Evolutionary conservation across 176 grass and related monocot genomes (phyloP).

Genomic region (Musa beccarii): DNA sequence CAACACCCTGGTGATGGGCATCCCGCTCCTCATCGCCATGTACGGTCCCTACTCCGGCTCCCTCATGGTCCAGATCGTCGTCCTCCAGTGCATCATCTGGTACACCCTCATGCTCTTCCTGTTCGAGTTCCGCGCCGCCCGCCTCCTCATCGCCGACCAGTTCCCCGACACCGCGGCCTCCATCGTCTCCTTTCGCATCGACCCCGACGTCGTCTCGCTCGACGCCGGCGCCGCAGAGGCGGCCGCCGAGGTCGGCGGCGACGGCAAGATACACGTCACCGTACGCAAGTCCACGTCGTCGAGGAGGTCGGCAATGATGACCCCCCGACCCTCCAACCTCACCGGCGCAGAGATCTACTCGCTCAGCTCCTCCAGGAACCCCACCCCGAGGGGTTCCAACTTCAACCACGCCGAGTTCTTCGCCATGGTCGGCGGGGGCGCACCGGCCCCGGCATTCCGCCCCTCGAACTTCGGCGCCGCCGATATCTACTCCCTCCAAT

Average conservation of each 20-base stretch:
- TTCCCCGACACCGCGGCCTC: constrained; percentile 16
- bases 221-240: constrained; percentile 2
- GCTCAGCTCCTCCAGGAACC: constrained; percentile 67
- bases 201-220: constrained; percentile 10
- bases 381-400: constrained; percentile 69
- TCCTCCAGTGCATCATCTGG: constrained; percentile 21
- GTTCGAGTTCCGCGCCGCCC: constrained; percentile 12
- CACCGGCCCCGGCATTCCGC: constrained; percentile 29
- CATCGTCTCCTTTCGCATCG: constrained; percentile 16
- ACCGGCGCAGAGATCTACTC: constrained; percentile 51
- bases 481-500: constrained; percentile 56
- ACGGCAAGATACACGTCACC: constrained; percentile 8
- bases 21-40: constrained; percentile 20
- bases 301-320: constrained; percentile 1
- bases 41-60: constrained; percentile 7
- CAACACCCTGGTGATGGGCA: constrained; percentile 15
- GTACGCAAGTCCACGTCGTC: constrained; percentile 15
- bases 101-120: constrained; percentile 16
- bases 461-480: constrained; percentile 59
- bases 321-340: constrained; percentile 21
- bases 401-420: constrained; percentile 92
- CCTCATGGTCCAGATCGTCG: constrained; percentile 17
- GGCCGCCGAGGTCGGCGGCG: constrained; percentile 1
- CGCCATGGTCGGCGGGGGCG: constrained; percentile 54
- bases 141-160: constrained; percentile 9